Evolutionary conservation across 2,329 filamentous ascomycete species (phyloP), one percentile per base, ranked within the genome.

Genomic region (Alternaria sp.): DNA sequence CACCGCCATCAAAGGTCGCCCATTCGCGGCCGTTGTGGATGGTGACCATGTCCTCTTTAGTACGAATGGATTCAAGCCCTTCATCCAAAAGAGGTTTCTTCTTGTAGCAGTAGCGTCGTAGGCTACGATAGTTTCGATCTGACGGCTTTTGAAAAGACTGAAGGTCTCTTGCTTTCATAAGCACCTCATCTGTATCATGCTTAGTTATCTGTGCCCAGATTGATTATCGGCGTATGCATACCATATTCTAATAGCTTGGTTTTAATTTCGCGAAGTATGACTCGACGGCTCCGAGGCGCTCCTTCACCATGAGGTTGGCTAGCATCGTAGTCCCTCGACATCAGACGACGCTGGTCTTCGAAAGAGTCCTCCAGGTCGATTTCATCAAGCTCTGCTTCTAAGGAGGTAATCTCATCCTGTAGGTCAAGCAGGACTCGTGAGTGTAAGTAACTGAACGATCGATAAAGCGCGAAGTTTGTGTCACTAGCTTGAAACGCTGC

Each of bases 1-100:
- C 72, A 7, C 76, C 66, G 3, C 75, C 75, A 26, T 82, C 80
- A 41, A 82, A 81, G 1, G 65, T 72, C 12, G 78, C 78, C 67
- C 79, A 77, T 57, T 82, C 80, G 9, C 80, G 73, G 2, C 80
- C 80, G 11, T 67, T 72, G 8, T 74, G 68, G 0, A 82, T 67
- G 0, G 76, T 80, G 2, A 81, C 66, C 18, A 77, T 76, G 57
- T 82, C 80, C 68, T 81, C 79, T 63, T 80, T 78, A 39, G 68
- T 73, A 30, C 72, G 74, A n/a, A 82, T 76, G 11, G 73, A 78
- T 14, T 75, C 74, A 63, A 72, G 71, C 41, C 76, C 75, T 7
- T 75, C 72, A 30, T 75, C 70, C 54, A 77, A 66, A 1, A 81
- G 68, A 0, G 80, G 80, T 34, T 76, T 74, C 6, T 66, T 61